Evolutionary conservation across 169 alveolate species (phyloP).

Genomic region (Amoebophrya sp.): DNA sequence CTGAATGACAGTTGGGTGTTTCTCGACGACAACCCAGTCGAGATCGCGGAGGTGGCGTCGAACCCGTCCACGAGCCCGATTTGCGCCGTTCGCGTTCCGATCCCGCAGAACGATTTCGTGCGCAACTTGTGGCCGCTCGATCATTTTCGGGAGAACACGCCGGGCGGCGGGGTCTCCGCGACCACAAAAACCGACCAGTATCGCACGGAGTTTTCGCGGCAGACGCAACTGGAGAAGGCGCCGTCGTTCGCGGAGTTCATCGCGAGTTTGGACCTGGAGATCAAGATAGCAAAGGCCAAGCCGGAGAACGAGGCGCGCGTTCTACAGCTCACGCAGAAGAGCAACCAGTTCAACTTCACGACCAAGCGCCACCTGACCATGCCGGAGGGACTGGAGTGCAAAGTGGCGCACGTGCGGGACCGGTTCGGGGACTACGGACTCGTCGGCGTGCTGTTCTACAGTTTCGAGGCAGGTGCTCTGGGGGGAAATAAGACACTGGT

Average conservation of each 20-base stretch:
- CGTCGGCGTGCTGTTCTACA: background rate
- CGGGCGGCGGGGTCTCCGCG: background rate
- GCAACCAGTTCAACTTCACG: background rate
- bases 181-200: background rate
- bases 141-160: background rate
- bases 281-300: background rate
- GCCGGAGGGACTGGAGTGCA: background rate
- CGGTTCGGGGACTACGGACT: background rate
- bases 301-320: background rate
- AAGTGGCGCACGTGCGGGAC: background rate
- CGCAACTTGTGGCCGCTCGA: background rate
- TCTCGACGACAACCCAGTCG: background rate
- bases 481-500: background rate
- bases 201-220: background rate
- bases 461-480: background rate
- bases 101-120: no score
- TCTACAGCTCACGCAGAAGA: background rate
- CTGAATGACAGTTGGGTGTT: background rate
- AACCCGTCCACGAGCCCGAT: background rate
- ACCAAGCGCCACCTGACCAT: background rate
- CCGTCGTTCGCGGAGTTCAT: background rate
- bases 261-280: background rate
- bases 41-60: background rate
- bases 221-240: background rate
- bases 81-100: background rate